A percentile compares a stretch with the other conserved stretches of the same genome.
Conservation (phyloP, 495 filamentous ascomycete species). For the Podospora pseudopauciseta region DNA sequence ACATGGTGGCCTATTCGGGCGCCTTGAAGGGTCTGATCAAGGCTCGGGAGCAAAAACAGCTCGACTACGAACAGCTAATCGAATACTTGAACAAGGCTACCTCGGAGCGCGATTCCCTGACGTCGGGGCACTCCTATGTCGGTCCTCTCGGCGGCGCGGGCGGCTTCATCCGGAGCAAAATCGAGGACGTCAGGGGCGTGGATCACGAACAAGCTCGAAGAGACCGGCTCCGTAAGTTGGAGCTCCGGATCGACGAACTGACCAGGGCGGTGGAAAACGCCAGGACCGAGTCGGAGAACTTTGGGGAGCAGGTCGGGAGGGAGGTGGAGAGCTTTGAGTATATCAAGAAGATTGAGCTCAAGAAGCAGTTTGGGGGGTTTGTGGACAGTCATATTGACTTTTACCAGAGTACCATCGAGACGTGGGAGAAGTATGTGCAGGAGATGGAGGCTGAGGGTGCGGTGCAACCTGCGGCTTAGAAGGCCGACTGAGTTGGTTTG, state of each 20-base stretch:
- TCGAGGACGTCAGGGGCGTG: slow-evolving; percentile 94
- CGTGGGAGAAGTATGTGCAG: slow-evolving; percentile 84
- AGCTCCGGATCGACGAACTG: slow-evolving; percentile 85
- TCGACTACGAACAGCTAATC: slow-evolving; percentile 93
- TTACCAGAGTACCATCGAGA: slow-evolving; percentile 71
- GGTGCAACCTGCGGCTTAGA: slow-evolving; percentile 29
- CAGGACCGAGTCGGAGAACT: slow-evolving; percentile 75
- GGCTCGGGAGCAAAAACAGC: slow-evolving; percentile 92
- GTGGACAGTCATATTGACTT: slow-evolving; percentile 86
- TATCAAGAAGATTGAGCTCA: slow-evolving; percentile 92
- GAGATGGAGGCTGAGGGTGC: slow-evolving; percentile 75
- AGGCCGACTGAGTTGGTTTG: not conserved
- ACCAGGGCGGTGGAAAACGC: slow-evolving; percentile 84
- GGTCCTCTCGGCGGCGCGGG: slow-evolving; percentile 62
- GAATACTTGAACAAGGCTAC: slow-evolving; percentile 91
- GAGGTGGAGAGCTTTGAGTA: slow-evolving; percentile 93
- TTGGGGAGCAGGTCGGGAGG: slow-evolving; percentile 89
- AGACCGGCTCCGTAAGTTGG: slow-evolving; percentile 82
- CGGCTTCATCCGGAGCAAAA: slow-evolving; percentile 89
- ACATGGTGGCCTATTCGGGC: slow-evolving; percentile 88
- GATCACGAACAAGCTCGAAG: slow-evolving; percentile 90
- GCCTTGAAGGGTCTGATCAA: slow-evolving; percentile 84
- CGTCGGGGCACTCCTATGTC: slow-evolving; percentile 59
- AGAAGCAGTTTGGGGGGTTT: slow-evolving; percentile 74
- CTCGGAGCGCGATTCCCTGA: slow-evolving; percentile 81